Conservation (phyloP, 1,139 yeast genomes). For the Pichia sp. region DNA sequence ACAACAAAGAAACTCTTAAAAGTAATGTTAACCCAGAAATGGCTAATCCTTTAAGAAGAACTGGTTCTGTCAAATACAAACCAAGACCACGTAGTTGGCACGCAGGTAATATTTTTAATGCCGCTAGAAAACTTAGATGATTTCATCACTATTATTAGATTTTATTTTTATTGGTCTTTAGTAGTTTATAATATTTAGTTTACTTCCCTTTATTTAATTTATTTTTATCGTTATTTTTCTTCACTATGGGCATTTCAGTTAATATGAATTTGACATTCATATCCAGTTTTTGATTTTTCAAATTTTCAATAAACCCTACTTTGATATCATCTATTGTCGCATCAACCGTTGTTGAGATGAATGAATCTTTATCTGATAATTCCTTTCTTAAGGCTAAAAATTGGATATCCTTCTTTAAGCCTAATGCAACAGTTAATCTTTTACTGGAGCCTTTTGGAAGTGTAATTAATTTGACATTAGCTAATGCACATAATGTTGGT, state of each 20-base stretch:
- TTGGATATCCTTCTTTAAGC: slow-evolving; percentile 17
- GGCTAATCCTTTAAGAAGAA: slow-evolving; percentile 2
- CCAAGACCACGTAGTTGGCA: slow-evolving; percentile 16
- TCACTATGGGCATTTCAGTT: slow-evolving; percentile 38
- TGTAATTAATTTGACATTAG: slow-evolving; percentile 50
- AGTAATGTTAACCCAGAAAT: not conserved
- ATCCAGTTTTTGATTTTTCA: slow-evolving; percentile 26
- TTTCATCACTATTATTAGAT: no score
- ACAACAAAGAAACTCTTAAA: no score
- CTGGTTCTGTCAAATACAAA: slow-evolving; percentile 4
- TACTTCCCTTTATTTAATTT: not conserved
- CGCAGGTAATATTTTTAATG: slow-evolving; percentile 10
- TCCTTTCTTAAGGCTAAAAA: slow-evolving; percentile 25
- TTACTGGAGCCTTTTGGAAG: slow-evolving; percentile 45
- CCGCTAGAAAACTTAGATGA: slow-evolving; percentile 10
- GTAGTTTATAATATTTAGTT: not conserved
- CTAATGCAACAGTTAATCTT: slow-evolving; percentile 34
- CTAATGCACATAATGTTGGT: slow-evolving; percentile 45
- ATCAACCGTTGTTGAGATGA: slow-evolving; percentile 33
- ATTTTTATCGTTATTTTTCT: slow-evolving; percentile 23
- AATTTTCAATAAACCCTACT: slow-evolving; percentile 40
- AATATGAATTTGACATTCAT: slow-evolving; percentile 37
- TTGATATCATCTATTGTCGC: slow-evolving; percentile 35
- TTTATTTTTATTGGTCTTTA: no score
- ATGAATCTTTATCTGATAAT: slow-evolving; percentile 10